Evolutionary conservation across 306 rosid species (phyloP), one percentile per base, ranked within the genome.

Genomic region (Pueraria montana): DNA sequence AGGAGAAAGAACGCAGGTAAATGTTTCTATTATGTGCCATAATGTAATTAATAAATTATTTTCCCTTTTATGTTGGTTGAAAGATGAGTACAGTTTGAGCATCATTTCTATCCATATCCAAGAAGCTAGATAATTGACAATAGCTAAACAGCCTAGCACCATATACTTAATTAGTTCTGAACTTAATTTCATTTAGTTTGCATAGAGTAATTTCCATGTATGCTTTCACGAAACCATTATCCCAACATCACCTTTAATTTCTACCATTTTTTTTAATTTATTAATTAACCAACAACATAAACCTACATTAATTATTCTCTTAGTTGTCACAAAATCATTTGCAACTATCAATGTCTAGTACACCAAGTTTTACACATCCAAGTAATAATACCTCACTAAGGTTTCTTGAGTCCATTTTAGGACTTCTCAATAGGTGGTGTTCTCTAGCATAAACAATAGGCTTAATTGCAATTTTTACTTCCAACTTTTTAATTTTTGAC

Each of bases 1-100:
- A 59, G 49, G 43, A 85, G 72, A 62, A 50, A 43, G 12, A 49
- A 55, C 43, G 16, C 3, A 20, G 36, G 21, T 67, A 49, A 49
- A 49, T 26, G 59, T 42, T 42, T 67, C 4, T 24, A n/a, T 13
- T 32, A 4, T 8, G 13, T 16, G 38, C n/a, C 72, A 70, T 32
- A 12, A 38, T 52, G 74, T 46, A 17, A 21, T 14, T 49, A 34
- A 58, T 27, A 11, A n/a, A 13, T 45, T 63, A 45, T 38, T 77
- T 32, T 63, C 13, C 73, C 8, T 30, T 26, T 62, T 12, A 67
- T 38, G 72, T 5, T 36, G 30, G 6, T 66, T 66, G 27, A 34
- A 67, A 67, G 30, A 11, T 40, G 48, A 68, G 2, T 13, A 13
- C 11, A 61, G 20, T 13, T 26, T 6, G 4, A 5, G n/a, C 38